phyloP scores from a whole-genome alignment of 768 basidiomycete genomes.

The Suillus paluster region DNA sequence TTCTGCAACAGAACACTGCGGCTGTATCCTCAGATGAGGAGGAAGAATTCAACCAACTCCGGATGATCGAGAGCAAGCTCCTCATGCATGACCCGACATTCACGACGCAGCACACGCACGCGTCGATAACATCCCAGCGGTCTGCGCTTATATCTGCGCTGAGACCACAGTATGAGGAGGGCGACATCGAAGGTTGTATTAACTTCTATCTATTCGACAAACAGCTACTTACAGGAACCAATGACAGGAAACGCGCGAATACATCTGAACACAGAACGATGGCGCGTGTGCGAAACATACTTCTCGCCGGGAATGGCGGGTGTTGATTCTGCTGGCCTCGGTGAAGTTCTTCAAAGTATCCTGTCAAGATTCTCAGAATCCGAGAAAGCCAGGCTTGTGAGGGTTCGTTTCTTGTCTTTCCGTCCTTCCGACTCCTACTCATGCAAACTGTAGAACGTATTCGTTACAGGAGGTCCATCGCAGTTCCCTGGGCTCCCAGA shows the following conservation, averaged over 20 bases:
- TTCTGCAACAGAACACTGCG: slow-evolving; percentile 58
- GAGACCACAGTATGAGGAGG: slow-evolving; percentile 77
- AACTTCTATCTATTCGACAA: background rate
- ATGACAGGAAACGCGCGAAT: slow-evolving; percentile 67
- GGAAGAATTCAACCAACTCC: slow-evolving; percentile 73
- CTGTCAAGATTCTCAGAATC: slow-evolving; percentile 68
- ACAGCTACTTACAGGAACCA: slow-evolving; percentile 19
- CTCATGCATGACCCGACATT: slow-evolving; percentile 86
- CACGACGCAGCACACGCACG: slow-evolving; percentile 79
- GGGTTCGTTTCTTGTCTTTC: slow-evolving; percentile 49
- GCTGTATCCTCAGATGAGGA: slow-evolving; percentile 87
- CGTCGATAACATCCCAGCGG: slow-evolving; percentile 71
- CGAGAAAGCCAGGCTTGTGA: slow-evolving; percentile 77
- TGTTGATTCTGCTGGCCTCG: slow-evolving; percentile 91
- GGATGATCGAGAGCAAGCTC: slow-evolving; percentile 77
- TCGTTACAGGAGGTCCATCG: slow-evolving; percentile 84
- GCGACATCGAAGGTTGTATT: slow-evolving; percentile 61
- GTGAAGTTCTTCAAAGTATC: slow-evolving; percentile 88
- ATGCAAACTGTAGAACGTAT: slow-evolving; percentile 67
- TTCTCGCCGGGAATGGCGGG: slow-evolving; percentile 94
- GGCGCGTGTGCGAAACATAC: slow-evolving; percentile 89
- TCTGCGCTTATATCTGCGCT: slow-evolving; percentile 90
- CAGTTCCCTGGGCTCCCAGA: slow-evolving; percentile 69
- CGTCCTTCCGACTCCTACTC: background rate
- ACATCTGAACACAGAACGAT: slow-evolving; percentile 87